These are phyloP conservation scores for Chenopodium formosanum DNA, from an alignment of 148 eudicot species.

Conservation along the genomic window DNA sequence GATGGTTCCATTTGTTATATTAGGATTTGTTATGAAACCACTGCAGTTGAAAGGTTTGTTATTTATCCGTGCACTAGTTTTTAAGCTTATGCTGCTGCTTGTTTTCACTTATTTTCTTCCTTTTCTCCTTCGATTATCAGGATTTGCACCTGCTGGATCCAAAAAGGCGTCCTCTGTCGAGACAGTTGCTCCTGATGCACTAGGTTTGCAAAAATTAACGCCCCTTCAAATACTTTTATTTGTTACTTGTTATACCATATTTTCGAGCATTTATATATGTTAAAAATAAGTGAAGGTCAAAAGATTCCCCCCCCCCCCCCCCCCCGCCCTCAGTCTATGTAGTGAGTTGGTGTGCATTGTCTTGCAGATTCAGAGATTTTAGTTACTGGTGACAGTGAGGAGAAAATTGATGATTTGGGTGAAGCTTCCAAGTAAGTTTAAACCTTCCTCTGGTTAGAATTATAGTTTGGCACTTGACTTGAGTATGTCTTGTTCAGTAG, in stretches of 20 bases:
- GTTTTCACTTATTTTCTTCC: conserved; percentile 14
- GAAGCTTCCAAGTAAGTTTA: conserved; percentile 46
- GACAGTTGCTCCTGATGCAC: conserved; percentile 41
- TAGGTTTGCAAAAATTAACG: conserved; percentile 37
- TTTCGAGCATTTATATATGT: neutral
- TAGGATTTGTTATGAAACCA: conserved; percentile 87
- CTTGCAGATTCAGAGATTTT: conserved; percentile 33
- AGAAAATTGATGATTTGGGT: conserved; percentile 33
- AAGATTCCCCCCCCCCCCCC: too few species aligned
- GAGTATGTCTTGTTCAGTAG: neutral
- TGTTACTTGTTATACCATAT: neutral
- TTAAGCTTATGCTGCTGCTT: neutral
- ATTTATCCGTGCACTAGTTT: neutral
- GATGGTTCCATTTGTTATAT: conserved; percentile 90
- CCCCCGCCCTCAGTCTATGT: neutral
- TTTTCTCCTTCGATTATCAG: conserved; percentile 36
- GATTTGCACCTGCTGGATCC: conserved; percentile 60
- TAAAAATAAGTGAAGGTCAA: neutral
- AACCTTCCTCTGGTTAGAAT: conserved; percentile 7
- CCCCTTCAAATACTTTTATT: neutral
- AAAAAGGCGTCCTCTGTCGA: conserved; percentile 39
- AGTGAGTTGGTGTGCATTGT: neutral
- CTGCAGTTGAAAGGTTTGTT: conserved; percentile 77
- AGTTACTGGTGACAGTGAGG: conserved; percentile 39
- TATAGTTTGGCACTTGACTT: neutral